Conservation (phyloP, 2,329 filamentous ascomycete genomes). For the Chaetomium sp. region DNA sequence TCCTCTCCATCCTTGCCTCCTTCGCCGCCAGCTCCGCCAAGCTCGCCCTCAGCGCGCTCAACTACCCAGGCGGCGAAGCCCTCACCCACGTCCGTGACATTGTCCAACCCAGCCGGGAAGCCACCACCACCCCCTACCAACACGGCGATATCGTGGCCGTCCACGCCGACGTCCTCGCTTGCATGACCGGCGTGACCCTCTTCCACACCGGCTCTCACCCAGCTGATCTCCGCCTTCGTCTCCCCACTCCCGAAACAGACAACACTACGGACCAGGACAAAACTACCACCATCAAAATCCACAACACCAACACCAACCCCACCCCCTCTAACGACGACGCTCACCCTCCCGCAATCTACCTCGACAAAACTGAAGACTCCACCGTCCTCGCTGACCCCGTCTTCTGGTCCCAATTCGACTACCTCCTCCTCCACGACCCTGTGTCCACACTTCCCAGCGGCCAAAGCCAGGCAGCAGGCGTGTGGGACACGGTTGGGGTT, state of each 20-base stretch:
- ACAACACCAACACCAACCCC: not conserved
- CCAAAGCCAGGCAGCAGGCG: slow-evolving; percentile 38
- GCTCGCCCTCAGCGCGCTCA: slow-evolving; percentile 75
- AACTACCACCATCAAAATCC: not conserved
- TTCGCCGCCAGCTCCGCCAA: slow-evolving; percentile 58
- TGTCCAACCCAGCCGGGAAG: slow-evolving; percentile 13
- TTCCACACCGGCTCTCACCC: slow-evolving; percentile 39
- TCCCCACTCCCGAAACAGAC: slow-evolving; percentile 16
- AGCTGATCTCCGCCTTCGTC: slow-evolving; percentile 1
- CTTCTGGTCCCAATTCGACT: slow-evolving; percentile 62
- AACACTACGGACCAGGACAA: not conserved
- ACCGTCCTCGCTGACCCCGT: slow-evolving; percentile 36
- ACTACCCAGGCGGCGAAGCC: slow-evolving; percentile 88
- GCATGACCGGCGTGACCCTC: slow-evolving; percentile 65
- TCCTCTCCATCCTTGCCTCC: slow-evolving; percentile 53
- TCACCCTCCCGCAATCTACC: slow-evolving; percentile 24
- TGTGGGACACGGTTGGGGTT: slow-evolving; percentile 51
- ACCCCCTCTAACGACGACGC: not conserved
- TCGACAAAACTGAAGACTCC: slow-evolving; percentile 59
- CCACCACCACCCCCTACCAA: not conserved
- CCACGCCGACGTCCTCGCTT: slow-evolving; percentile 60
- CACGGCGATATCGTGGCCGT: slow-evolving; percentile 35
- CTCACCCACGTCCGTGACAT: slow-evolving; percentile 38
- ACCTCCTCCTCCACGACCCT: slow-evolving; percentile 51
- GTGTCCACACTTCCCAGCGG: slow-evolving; percentile 5